These are phyloP conservation scores for Dactylellina haptotyla DNA, from an alignment of 2,329 filamentous ascomycete genomes.

Conservation along the genomic window DNA sequence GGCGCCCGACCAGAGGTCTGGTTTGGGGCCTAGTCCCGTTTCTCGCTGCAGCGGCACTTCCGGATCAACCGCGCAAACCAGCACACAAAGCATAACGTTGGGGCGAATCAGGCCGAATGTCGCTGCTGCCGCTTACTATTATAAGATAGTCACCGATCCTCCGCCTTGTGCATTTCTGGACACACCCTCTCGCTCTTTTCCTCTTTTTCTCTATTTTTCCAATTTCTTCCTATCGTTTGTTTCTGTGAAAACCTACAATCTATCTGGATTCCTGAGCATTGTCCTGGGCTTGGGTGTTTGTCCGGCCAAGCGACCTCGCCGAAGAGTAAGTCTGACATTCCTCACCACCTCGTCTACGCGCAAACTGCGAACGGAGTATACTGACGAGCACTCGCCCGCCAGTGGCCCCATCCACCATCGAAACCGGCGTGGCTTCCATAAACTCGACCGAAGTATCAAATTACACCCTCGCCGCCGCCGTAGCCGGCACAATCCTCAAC, in stretches of 20 bases:
- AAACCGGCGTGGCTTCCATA: slow-evolving; percentile 1
- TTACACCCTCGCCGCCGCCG: slow-evolving; percentile 43
- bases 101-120: background rate
- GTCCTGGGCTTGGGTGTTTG: slow-evolving; percentile 1
- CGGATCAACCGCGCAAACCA: slow-evolving; percentile 28
- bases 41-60: slow-evolving; percentile 24
- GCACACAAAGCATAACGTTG: background rate
- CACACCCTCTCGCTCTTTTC: background rate
- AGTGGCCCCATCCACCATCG: slow-evolving; percentile 43
- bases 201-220: background rate
- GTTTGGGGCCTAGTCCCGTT: background rate
- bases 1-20: background rate
- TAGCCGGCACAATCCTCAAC: slow-evolving; percentile 35
- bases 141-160: slow-evolving; percentile 1
- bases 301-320: slow-evolving; percentile 11
- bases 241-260: too few relatives aligned
- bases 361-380: too few relatives aligned
- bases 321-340: slow-evolving; percentile 34
- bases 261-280: background rate
- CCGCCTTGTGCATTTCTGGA: background rate
- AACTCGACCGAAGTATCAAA: slow-evolving; percentile 40
- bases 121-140: background rate
- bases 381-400: background rate
- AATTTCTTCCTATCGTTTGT: background rate
- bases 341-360: background rate